These are phyloP conservation scores for Tuber microsphaerosporum DNA, from an alignment of 495 filamentous ascomycete species.

Conservation along the genomic window DNA sequence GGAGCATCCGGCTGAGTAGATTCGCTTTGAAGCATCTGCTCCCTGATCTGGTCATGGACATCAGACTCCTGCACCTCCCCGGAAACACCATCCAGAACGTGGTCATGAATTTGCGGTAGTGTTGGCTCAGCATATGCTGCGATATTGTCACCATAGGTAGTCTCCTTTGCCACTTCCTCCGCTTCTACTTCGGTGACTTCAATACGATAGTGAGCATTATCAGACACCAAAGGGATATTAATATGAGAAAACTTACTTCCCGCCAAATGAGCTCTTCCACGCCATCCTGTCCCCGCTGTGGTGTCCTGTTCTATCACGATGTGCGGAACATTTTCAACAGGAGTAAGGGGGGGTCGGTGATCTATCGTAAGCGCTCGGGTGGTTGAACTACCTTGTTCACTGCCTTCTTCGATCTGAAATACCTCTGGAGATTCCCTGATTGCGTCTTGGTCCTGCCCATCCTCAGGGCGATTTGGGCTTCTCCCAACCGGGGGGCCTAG, in stretches of 20 bases:
- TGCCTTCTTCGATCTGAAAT: neutral
- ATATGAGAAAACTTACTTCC: constrained; percentile 36
- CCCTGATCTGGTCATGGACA: too few species aligned
- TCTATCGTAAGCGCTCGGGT: neutral
- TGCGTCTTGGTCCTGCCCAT: neutral
- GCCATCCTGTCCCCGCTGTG: constrained; percentile 22
- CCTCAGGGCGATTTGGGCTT: neutral
- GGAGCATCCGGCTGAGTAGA: too few species aligned
- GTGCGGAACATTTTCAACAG: neutral
- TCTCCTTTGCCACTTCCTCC: too few species aligned
- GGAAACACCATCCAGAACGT: too few species aligned
- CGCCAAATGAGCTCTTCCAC: constrained; percentile 30
- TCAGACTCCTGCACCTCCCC: too few species aligned
- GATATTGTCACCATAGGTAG: too few species aligned
- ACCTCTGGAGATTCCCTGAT: neutral
- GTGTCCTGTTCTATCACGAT: constrained; percentile 23
- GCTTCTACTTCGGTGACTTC: too few species aligned
- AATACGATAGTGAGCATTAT: too few species aligned
- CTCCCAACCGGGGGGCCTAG: neutral
- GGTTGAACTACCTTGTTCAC: neutral
- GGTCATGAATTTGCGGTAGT: too few species aligned
- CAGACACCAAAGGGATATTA: too few species aligned
- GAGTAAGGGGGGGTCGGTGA: neutral
- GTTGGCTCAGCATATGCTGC: too few species aligned
- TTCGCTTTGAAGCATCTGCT: too few species aligned